Base-by-base conservation (phyloP, 2,329 filamentous ascomycete genomes). In the Clonostachys rosea region DNA sequence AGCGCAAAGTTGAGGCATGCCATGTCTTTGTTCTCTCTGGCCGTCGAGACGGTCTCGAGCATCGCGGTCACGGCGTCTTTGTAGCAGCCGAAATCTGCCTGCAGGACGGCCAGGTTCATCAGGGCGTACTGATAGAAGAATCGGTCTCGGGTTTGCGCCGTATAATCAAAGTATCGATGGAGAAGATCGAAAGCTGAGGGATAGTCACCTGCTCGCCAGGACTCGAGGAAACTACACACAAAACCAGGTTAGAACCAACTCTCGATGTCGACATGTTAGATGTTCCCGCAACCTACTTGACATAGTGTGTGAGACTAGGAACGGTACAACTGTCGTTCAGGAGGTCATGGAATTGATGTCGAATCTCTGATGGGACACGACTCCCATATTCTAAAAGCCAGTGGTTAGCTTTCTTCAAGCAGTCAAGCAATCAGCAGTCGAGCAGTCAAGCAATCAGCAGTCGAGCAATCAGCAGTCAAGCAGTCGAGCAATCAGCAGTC, bases 101-200 rank as follows among this genome's bases (percentile, higher is more conserved):
- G 92, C 5, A 97, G 78, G 34, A 96, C 89, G 5, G 91, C 92
- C 49, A 96, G 79, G 60, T 96, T 96, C 60, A 99, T 84, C 13
- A 97, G 71, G 1, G 94, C 94, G 61, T 96, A 96, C 61, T 97
- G 94, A 59, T 99, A 97, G 57, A 91, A 91, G 6, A 87, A 80
- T 20, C 88, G 84, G 57, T 95, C 88, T 50, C 84, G 75, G 54
- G 84, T 87, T 58, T 94, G 87, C 82, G 95, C 91, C 2, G 91
- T 94, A 65, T 96, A 96, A 64, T 99, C 94, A 58, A 96, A 99
- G 65, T 96, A 99, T 45, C 90, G 85, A 64, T 97, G 91, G 17
- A 99, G 75, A 54, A 86, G 86, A 59, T 99, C 92, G 61, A 96
- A 94, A 0, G 94, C 87, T 1, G 88, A 89, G 12, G 88, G 84